phyloP scores from a whole-genome alignment of 2,329 filamentous ascomycete genomes.

The Ophiostoma sp. region DNA sequence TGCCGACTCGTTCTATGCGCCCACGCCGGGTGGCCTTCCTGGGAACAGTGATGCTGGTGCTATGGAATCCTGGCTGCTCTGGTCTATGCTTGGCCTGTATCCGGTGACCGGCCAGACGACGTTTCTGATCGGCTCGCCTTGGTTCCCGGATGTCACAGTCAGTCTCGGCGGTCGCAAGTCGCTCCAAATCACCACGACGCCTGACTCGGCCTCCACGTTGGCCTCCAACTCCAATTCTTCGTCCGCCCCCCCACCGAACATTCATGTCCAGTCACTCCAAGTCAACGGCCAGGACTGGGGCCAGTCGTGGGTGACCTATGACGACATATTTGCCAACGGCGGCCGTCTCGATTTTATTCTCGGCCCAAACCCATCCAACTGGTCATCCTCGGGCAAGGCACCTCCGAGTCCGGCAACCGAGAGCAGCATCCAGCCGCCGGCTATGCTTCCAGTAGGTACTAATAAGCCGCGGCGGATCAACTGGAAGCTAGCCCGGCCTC shows the following conservation, averaged over 20 bases:
- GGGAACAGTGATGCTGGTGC: conserved; percentile 68
- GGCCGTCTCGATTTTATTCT: neutral
- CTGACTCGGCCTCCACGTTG: neutral
- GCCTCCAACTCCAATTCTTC: neutral
- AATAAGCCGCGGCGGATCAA: neutral
- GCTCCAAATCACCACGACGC: neutral
- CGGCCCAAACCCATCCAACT: neutral
- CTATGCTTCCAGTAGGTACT: neutral
- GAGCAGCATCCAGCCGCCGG: neutral
- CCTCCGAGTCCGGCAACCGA: neutral
- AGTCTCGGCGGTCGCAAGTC: conserved; percentile 46
- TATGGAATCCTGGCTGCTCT: conserved; percentile 66
- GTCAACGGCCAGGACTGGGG: neutral
- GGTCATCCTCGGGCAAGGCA: neutral
- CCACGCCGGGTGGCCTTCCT: conserved; percentile 52
- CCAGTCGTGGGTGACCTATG: conserved; percentile 1
- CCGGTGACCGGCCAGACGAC: conserved; percentile 63
- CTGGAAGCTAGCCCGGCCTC: neutral
- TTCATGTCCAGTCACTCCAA: neutral
- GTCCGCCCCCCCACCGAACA: neutral
- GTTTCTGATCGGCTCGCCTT: conserved; percentile 60
- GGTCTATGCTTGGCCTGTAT: conserved; percentile 64
- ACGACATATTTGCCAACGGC: neutral
- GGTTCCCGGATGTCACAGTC: conserved; percentile 56
- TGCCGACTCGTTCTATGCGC: conserved; percentile 55